These are phyloP conservation scores for Colletotrichum eremochloae DNA, from an alignment of 2,329 filamentous ascomycete species.

Conservation along the genomic window DNA sequence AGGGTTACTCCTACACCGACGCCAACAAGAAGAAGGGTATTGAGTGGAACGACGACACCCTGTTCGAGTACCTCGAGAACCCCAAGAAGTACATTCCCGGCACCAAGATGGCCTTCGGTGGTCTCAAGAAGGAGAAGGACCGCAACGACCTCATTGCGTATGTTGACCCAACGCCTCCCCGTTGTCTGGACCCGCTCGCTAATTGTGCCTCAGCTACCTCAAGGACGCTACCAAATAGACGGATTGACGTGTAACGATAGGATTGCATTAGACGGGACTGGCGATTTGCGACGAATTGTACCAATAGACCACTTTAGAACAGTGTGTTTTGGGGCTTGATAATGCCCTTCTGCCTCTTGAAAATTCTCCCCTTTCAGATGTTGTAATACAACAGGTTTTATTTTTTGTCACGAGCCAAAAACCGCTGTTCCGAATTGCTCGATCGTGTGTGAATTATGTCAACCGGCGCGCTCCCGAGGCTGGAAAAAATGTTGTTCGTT, in stretches of 20 bases:
- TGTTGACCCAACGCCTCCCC: conserved; percentile 53
- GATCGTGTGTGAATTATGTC: conserved; percentile 27
- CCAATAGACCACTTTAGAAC: conserved; percentile 48
- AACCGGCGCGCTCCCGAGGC: background rate
- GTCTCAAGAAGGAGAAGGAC: conserved; percentile 99
- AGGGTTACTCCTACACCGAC: conserved; percentile 97
- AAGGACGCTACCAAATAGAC: conserved; percentile 78
- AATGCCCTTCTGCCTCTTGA: conserved; percentile 33
- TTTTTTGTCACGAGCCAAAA: background rate
- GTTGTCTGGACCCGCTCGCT: conserved; percentile 38
- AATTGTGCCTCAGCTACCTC: conserved; percentile 69
- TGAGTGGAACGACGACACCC: conserved; percentile 85
- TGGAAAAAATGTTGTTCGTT: background rate
- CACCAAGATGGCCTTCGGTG: conserved; percentile 99
- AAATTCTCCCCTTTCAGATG: conserved; percentile 40
- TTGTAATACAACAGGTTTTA: conserved; percentile 28
- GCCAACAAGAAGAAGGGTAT: conserved; percentile 99
- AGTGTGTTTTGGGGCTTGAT: conserved; percentile 36
- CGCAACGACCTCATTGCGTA: conserved; percentile 98
- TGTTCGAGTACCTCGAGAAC: conserved; percentile 99
- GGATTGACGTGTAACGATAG: conserved; percentile 44
- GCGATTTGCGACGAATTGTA: conserved; percentile 45
- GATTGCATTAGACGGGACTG: conserved; percentile 49
- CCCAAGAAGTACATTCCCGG: conserved; percentile 99
- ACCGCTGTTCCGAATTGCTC: background rate